Base-by-base conservation (phyloP, 2,329 filamentous ascomycete species). In the Amylocarpus encephaloides region DNA sequence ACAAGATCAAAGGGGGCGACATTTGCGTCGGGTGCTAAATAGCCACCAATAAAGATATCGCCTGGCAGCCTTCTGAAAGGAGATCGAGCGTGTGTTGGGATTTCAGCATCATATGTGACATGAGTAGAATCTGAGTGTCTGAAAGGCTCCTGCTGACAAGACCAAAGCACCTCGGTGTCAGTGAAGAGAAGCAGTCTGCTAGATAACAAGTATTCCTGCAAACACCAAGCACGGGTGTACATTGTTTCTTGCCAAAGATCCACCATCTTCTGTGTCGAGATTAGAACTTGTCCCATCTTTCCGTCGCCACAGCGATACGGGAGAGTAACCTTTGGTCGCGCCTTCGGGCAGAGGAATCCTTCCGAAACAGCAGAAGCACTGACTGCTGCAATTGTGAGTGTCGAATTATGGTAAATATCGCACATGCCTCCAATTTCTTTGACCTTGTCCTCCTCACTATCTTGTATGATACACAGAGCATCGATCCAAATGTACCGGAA, bases 331-430 rank as follows among this genome's bases (percentile, higher is more conserved):
- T 32, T 41, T 16, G 42, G 16, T 32, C 11, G 47, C 18, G 40
- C 30, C 44, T 50, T 54, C 7, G 49, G 6, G 10, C 47, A 34
- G 5, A 57, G 26, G 39, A 57, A 57, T 3, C 54, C 52, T 15
- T 57, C 54, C 3, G 32, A 35, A 15, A 52, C 51, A 22, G 42
- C 29, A 1, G 43, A 32, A 10, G 48, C 54, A 22, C 47, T 48
- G 1, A 57, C 54, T n/a, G 47, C 46, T 11, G 44, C 52, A 16
- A 57, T 50, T 19, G 55, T 55, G n/a, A 57, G 26, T 11, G 45
- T 46, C 0, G 44, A 46, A 16, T 55, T n/a, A 73, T 73, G 53
- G 71, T 55, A 55, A 4, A 55, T 53, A 29, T 53, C 43, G 2
- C 50, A 44, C 53, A 55, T 55, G 1, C 10, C 42, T 5, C 19